A percentile compares a stretch with the other conserved stretches of the same genome.
phyloP scores from a whole-genome alignment of 345 rosid genomes.

The Brassica incana region DNA sequence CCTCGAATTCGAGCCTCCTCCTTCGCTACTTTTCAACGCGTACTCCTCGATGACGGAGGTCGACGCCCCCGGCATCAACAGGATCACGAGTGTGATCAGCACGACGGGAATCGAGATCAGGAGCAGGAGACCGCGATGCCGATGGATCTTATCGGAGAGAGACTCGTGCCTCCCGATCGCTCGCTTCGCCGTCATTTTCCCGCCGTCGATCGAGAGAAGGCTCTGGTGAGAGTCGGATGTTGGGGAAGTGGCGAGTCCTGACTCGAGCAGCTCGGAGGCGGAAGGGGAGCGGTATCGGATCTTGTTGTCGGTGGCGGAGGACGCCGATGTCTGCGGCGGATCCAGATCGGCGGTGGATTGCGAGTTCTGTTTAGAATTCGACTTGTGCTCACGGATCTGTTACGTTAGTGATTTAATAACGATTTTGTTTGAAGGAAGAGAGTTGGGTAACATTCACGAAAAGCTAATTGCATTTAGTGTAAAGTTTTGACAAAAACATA shows the following conservation, averaged over 20 bases:
- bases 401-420: slow-evolving; percentile 8
- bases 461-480: slow-evolving; percentile 30
- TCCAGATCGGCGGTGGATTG: slow-evolving; percentile 59
- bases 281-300: slow-evolving; percentile 90
- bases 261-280: slow-evolving; percentile 54
- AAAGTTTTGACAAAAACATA: background rate
- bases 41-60: slow-evolving; percentile 47
- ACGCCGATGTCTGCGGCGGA: slow-evolving; percentile 55
- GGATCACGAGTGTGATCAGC: slow-evolving; percentile 58
- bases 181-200: slow-evolving; percentile 61
- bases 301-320: slow-evolving; percentile 57
- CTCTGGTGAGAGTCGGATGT: slow-evolving; percentile 41
- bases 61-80: slow-evolving; percentile 61
- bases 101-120: slow-evolving; percentile 68
- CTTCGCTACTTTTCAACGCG: slow-evolving; percentile 43
- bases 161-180: slow-evolving; percentile 50
- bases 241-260: slow-evolving; percentile 40
- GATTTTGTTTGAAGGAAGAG: slow-evolving; percentile 8
- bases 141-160: slow-evolving; percentile 72
- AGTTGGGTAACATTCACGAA: slow-evolving; percentile 27
- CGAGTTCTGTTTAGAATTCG: slow-evolving; percentile 6
- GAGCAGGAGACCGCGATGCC: slow-evolving; percentile 59
- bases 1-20: slow-evolving; percentile 39
- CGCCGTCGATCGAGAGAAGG: slow-evolving; percentile 39
- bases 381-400: slow-evolving; percentile 26